These are phyloP conservation scores for Geotrichum cucujoidarum DNA, from an alignment of 1,139 yeast species.

Conservation along the genomic window DNA sequence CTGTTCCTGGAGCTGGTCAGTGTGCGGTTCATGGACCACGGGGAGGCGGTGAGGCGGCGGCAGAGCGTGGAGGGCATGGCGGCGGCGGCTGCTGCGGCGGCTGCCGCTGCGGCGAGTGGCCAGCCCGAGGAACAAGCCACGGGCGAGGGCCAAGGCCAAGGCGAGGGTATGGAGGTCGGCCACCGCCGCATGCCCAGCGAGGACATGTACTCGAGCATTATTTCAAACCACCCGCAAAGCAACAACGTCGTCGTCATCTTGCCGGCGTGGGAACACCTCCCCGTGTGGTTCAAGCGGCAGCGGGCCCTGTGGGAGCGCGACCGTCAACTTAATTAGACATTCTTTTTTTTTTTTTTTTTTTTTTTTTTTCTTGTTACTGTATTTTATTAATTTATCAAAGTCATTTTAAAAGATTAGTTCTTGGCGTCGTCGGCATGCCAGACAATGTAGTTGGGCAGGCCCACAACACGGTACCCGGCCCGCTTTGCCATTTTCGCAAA, in stretches of 20 bases:
- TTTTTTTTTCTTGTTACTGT: neutral
- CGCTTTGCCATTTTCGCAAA: constrained; percentile 80
- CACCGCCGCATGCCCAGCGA: constrained; percentile 3
- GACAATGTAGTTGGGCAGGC: constrained; percentile 81
- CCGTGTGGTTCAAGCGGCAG: constrained; percentile 62
- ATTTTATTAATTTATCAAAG: neutral
- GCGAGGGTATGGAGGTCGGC: neutral
- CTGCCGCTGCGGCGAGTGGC: constrained; percentile 6
- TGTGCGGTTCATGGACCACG: constrained; percentile 17
- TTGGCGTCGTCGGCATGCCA: constrained; percentile 46
- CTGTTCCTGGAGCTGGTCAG: constrained; percentile 71
- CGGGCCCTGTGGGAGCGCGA: constrained; percentile 36
- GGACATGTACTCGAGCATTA: constrained; percentile 33
- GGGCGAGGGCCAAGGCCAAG: neutral
- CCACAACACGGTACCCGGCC: constrained; percentile 79
- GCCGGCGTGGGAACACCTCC: constrained; percentile 56
- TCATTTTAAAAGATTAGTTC: neutral
- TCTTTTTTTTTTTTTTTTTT: neutral
- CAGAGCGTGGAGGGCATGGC: constrained; percentile 14
- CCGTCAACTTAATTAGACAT: neutral
- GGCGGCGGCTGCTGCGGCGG: constrained; percentile 15
- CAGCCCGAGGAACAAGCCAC: constrained; percentile 6
- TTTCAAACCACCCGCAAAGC: constrained; percentile 31
- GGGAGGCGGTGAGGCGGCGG: constrained; percentile 17
- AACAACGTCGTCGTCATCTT: constrained; percentile 39